These are phyloP conservation scores for Pueraria montana DNA, from an alignment of 306 rosid species.

Conservation along the genomic window DNA sequence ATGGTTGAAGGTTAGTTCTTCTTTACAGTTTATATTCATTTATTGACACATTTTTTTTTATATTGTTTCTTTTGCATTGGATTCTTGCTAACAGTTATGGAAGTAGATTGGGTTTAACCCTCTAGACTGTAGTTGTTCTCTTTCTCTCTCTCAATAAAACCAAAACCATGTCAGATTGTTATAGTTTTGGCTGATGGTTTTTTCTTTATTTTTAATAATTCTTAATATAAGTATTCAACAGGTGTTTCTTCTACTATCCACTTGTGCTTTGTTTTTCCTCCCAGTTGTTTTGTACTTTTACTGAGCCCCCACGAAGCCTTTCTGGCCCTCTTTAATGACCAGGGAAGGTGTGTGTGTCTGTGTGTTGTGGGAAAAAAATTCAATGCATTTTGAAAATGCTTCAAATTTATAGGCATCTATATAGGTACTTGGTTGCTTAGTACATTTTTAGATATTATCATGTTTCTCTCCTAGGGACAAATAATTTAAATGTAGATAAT, in stretches of 20 bases:
- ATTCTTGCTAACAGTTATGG: conserved; percentile 38
- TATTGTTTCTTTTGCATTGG: conserved; percentile 34
- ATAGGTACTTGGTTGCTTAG: conserved; percentile 23
- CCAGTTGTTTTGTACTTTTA: conserved; percentile 8
- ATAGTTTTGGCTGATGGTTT: conserved; percentile 42
- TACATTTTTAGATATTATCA: background rate
- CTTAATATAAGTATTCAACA: background rate
- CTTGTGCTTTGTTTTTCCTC: conserved; percentile 23
- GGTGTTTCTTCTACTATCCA: conserved; percentile 21
- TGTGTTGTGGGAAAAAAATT: background rate
- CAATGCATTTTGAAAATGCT: background rate
- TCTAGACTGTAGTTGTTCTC: background rate
- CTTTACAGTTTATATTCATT: background rate
- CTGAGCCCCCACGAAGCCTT: background rate
- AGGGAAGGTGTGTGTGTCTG: conserved; percentile 18
- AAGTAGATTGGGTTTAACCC: conserved; percentile 32
- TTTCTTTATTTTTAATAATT: background rate
- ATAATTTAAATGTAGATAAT: background rate
- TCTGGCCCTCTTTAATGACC: conserved; percentile 1
- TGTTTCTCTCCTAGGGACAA: conserved; percentile 23
- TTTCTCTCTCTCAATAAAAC: conserved; percentile 32
- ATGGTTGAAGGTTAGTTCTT: conserved; percentile 84
- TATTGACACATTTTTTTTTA: background rate
- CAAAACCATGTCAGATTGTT: conserved; percentile 40
- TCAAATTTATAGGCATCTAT: background rate